Conservation (phyloP, 176 grass and related monocot genomes). For the Oryza australiensis region DNA sequence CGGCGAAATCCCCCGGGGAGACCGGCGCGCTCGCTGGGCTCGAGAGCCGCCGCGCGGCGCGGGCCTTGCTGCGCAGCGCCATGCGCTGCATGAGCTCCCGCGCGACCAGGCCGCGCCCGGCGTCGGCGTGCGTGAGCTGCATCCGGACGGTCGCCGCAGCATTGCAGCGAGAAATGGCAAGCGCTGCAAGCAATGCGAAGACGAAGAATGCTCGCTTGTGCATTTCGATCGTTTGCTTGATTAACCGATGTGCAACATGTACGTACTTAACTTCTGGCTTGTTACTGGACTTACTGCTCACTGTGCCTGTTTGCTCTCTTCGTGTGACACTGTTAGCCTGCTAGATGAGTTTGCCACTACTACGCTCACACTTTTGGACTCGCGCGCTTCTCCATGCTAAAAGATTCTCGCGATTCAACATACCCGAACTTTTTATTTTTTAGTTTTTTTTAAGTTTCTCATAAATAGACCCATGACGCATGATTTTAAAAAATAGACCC, state of each 20-base stretch:
- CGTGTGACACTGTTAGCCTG: too few relatives aligned
- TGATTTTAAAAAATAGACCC: too few relatives aligned
- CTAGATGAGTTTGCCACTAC: too few relatives aligned
- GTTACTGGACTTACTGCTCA: too few relatives aligned
- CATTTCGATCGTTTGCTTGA: conserved; percentile 23
- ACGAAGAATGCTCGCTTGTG: conserved; percentile 6
- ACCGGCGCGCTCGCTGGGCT: background rate
- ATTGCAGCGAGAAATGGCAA: conserved; percentile 15
- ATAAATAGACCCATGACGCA: too few relatives aligned
- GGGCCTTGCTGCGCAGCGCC: conserved; percentile 29
- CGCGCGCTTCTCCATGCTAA: too few relatives aligned
- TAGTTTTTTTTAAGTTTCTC: too few relatives aligned
- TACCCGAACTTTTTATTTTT: too few relatives aligned
- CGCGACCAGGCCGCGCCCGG: conserved; percentile 12
- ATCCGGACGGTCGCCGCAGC: conserved; percentile 25
- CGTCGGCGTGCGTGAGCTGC: conserved; percentile 34
- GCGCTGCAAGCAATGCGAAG: conserved; percentile 17
- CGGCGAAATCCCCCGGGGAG: background rate
- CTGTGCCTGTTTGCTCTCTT: too few relatives aligned
- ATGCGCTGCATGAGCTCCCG: conserved; percentile 41
- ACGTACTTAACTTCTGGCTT: too few relatives aligned
- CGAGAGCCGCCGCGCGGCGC: background rate
- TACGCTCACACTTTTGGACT: too few relatives aligned
- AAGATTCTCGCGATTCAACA: too few relatives aligned
- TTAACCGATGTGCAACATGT: background rate